Conservation (phyloP, 352 stramenopile genomes). For the Pythium utonaiense region DNA sequence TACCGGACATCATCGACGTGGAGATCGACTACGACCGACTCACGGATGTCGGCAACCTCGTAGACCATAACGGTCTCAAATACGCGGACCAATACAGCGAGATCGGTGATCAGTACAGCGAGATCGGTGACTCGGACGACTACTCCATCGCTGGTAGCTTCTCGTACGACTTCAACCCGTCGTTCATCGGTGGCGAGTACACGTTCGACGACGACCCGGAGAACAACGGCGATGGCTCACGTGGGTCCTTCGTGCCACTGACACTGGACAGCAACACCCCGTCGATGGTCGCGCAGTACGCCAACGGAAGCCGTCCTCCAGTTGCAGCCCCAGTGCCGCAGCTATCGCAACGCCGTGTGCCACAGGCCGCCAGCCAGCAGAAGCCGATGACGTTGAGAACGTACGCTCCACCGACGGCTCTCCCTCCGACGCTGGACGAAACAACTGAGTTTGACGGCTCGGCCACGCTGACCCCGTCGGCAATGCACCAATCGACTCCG, state of each 20-base stretch:
- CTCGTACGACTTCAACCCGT: conserved; percentile 16
- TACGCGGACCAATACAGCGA: conserved; percentile 18
- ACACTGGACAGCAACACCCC: conserved; percentile 12
- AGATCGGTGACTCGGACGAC: conserved; percentile 4
- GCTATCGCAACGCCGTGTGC: conserved; percentile 11
- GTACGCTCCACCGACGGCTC: conserved; percentile 1
- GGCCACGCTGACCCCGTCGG: background rate
- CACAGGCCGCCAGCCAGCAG: background rate
- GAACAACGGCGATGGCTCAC: conserved; percentile 3
- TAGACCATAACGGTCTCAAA: conserved; percentile 1
- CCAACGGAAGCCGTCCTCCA: background rate
- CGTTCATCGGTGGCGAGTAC: conserved; percentile 15
- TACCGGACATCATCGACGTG: conserved; percentile 1
- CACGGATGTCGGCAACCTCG: conserved; percentile 3
- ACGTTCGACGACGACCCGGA: conserved; percentile 7
- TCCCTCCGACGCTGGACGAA: conserved; percentile 7
- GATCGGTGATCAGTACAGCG: conserved; percentile 12
- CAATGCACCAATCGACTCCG: background rate
- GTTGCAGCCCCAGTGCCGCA: conserved; percentile 11
- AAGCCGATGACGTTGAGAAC: conserved; percentile 15
- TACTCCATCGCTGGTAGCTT: conserved; percentile 25
- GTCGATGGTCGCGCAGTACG: conserved; percentile 16
- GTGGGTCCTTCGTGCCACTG: conserved; percentile 20
- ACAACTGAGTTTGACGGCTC: conserved; percentile 10
- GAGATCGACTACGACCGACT: conserved; percentile 4